These are phyloP conservation scores for Exserohilum rostratum DNA, from an alignment of 2,329 filamentous ascomycete genomes.

Conservation along the genomic window DNA sequence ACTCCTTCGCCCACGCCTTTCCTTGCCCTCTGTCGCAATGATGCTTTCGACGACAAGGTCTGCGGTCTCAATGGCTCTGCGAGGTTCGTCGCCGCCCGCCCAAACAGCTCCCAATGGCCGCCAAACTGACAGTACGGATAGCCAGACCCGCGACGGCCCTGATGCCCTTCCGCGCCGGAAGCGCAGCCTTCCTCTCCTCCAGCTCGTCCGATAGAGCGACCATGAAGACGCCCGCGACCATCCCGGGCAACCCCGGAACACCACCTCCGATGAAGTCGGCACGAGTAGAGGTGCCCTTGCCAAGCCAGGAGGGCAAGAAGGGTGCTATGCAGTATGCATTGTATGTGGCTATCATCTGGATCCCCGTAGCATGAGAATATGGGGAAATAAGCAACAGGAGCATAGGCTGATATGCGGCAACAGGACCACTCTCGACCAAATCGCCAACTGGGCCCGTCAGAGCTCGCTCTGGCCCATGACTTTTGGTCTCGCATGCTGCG, in stretches of 20 bases:
- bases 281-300: conserved; percentile 72
- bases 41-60: conserved; percentile 61
- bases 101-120: conserved; percentile 19
- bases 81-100: conserved; percentile 52
- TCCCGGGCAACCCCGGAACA: conserved; percentile 60
- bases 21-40: conserved; percentile 42
- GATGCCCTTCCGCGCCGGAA: conserved; percentile 65
- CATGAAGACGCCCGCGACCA: conserved; percentile 59
- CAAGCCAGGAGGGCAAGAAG: conserved; percentile 81
- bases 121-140: conserved; percentile 50
- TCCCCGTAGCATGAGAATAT: background rate
- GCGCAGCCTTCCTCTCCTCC: conserved; percentile 69
- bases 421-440: conserved; percentile 79
- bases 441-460: conserved; percentile 86
- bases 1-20: conserved; percentile 43
- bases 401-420: conserved; percentile 23
- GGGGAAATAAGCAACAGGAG: no score
- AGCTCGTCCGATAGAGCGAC: conserved; percentile 68
- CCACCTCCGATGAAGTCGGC: conserved; percentile 62
- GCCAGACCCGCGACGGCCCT: conserved; percentile 70
- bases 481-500: conserved; percentile 88
- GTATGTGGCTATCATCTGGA: conserved; percentile 60
- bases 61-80: conserved; percentile 60
- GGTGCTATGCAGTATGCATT: conserved; percentile 83
- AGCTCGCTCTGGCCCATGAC: conserved; percentile 89